Evolutionary conservation across 2,329 filamentous ascomycete species (phyloP).

Genomic region (Diaporthe vexans): DNA sequence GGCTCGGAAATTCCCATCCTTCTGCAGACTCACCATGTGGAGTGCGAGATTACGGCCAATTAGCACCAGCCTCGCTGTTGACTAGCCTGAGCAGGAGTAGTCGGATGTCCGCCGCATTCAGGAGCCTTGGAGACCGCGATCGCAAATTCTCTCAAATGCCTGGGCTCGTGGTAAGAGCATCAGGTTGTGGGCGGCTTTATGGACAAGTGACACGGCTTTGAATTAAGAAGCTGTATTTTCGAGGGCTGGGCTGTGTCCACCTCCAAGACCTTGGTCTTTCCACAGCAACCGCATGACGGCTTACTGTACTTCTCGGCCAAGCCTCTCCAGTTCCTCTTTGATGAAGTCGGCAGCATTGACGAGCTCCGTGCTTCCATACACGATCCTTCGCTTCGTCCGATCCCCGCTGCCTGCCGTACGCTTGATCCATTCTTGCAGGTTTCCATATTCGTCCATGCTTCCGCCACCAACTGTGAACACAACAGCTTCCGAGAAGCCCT

Average conservation of each 20-base stretch:
- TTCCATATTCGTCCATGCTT: slow-evolving; percentile 99
- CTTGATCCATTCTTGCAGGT: slow-evolving; percentile 94
- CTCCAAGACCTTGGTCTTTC: background rate
- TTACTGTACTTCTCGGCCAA: slow-evolving; percentile 68
- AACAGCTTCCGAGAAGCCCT: slow-evolving; percentile 90
- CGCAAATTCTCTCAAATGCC: background rate
- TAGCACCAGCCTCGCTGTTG: background rate
- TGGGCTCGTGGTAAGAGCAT: background rate
- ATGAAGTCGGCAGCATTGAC: slow-evolving; percentile 79
- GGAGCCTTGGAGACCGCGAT: too few species aligned
- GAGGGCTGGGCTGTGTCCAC: background rate
- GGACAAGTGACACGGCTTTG: background rate
- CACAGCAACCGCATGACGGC: background rate
- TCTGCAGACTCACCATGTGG: background rate
- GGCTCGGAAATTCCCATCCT: slow-evolving; percentile 16
- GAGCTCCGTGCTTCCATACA: slow-evolving; percentile 94
- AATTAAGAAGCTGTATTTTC: background rate
- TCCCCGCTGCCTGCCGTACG: slow-evolving; percentile 74
- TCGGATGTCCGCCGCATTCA: background rate
- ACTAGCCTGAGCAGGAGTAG: background rate
- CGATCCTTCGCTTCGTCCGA: slow-evolving; percentile 81
- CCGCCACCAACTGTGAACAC: slow-evolving; percentile 97
- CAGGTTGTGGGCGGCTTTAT: background rate
- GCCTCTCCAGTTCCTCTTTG: slow-evolving; percentile 71
- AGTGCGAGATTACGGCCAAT: background rate